These are phyloP conservation scores for Cucurbita argyrosperma DNA, from an alignment of 306 rosid species.

Conservation along the genomic window DNA sequence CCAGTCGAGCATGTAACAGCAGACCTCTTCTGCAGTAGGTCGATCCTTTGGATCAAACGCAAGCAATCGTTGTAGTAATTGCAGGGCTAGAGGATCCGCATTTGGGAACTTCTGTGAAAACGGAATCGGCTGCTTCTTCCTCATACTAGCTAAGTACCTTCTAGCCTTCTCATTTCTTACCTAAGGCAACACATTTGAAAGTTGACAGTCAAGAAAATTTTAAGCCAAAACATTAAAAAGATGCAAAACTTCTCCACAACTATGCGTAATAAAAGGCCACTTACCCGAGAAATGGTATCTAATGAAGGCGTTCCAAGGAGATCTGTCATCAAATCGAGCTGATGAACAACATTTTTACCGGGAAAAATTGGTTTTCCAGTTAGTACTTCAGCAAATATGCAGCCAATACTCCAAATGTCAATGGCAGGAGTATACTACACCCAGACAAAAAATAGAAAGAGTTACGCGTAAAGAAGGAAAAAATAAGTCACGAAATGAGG, in stretches of 20 bases:
- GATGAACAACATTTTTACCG: conserved; percentile 94
- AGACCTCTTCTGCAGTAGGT: conserved; percentile 92
- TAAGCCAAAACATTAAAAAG: not conserved
- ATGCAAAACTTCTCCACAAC: not conserved
- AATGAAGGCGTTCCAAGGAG: conserved; percentile 83
- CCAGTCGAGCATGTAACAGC: conserved; percentile 4
- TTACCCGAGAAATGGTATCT: conserved; percentile 78
- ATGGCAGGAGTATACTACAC: conserved; percentile 92
- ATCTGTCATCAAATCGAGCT: conserved; percentile 91
- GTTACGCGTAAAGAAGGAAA: not conserved
- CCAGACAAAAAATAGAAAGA: not conserved
- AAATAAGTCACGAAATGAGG: not conserved
- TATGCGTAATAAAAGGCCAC: not conserved
- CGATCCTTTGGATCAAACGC: conserved; percentile 97
- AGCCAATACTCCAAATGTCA: conserved; percentile 95
- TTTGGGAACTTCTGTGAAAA: conserved; percentile 70
- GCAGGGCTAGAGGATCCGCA: conserved; percentile 77
- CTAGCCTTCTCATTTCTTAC: conserved; percentile 93
- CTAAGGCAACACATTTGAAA: conserved; percentile 24
- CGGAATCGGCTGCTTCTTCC: conserved; percentile 67
- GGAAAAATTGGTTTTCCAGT: conserved; percentile 92
- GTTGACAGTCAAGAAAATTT: not conserved
- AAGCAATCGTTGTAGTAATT: conserved; percentile 53
- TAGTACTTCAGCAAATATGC: conserved; percentile 87
- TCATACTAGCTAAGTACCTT: conserved; percentile 83